Conservation (phyloP, 306 rosid species). For the Abrus precatorius region DNA sequence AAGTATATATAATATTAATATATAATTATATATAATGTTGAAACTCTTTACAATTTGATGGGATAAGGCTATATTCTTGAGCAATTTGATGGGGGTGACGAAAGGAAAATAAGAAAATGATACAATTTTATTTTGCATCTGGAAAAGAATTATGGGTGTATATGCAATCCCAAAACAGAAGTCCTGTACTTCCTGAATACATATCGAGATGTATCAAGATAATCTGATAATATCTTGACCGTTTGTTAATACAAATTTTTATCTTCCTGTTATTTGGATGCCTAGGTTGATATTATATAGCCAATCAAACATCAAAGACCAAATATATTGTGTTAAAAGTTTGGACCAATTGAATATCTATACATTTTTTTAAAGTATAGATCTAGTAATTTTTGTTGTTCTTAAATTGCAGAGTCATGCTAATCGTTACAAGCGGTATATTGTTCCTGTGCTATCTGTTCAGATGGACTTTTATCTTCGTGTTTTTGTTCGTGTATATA, state of each 20-base stretch:
- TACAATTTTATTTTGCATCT: neutral
- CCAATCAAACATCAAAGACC: neutral
- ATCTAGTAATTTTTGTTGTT: constrained; percentile 37
- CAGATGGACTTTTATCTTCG: constrained; percentile 96
- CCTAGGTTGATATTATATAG: constrained; percentile 24
- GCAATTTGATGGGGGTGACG: neutral
- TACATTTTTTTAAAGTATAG: neutral
- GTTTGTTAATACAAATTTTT: constrained; percentile 2
- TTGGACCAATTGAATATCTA: neutral
- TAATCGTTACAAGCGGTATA: constrained; percentile 94
- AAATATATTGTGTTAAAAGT: neutral
- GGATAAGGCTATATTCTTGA: neutral
- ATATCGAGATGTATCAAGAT: neutral
- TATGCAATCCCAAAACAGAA: neutral
- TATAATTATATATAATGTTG: neutral
- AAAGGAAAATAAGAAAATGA: neutral
- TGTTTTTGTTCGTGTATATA: constrained; percentile 88
- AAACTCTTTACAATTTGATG: neutral
- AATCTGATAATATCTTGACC: neutral
- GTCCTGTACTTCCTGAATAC: constrained; percentile 10
- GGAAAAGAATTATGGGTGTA: neutral
- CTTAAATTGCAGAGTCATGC: constrained; percentile 91
- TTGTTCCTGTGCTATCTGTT: constrained; percentile 94
- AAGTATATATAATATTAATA: neutral
- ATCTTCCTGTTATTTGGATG: constrained; percentile 26